Conservation (phyloP, 1,284 basidiomycete genomes). For the Ganoderma leucocontextum region DNA sequence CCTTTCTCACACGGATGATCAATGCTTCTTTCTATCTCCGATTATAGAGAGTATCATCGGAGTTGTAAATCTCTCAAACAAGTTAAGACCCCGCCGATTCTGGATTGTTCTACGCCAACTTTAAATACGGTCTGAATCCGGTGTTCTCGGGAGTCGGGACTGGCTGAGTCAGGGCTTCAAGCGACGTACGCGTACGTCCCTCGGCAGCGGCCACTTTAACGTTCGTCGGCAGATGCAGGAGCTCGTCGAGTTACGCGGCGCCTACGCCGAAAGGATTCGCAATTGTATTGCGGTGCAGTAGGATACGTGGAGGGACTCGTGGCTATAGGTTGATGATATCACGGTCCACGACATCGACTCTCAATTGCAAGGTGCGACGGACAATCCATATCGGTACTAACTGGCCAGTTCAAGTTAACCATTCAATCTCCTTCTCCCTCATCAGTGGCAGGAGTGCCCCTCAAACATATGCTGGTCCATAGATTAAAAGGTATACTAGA, state of each 20-base stretch:
- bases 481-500: not conserved
- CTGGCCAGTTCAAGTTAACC: too few relatives aligned
- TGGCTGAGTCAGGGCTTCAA: not conserved
- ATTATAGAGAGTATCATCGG: not conserved
- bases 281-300: not conserved
- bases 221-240: not conserved
- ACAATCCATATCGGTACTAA: too few relatives aligned
- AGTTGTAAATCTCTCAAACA: not conserved
- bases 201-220: slow-evolving; percentile 10
- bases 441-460: not conserved
- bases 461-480: not conserved
- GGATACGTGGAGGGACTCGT: too few relatives aligned
- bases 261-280: not conserved
- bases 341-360: too few relatives aligned
- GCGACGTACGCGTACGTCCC: slow-evolving; percentile 21
- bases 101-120: not conserved
- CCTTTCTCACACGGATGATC: not conserved
- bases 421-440: not conserved
- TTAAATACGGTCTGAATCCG: not conserved
- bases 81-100: not conserved
- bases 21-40: not conserved
- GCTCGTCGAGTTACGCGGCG: not conserved
- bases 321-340: too few relatives aligned
- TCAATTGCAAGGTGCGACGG: too few relatives aligned
- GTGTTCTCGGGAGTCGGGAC: not conserved